Conservation (phyloP, 2,329 filamentous ascomycete genomes). For the Fusarium coicis region DNA sequence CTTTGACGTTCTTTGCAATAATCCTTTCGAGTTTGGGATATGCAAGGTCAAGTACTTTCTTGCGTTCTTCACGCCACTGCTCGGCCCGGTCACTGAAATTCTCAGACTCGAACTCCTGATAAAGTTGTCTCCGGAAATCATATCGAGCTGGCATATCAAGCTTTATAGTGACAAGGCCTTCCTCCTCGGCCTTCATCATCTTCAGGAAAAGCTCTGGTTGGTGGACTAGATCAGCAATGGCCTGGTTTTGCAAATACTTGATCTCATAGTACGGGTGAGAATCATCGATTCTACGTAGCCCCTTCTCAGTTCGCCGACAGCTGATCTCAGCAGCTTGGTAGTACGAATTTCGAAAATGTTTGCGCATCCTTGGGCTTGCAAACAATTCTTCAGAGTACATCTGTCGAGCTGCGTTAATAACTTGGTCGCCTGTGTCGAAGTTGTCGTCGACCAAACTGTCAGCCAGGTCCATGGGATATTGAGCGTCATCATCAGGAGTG, state of each 20-base stretch:
- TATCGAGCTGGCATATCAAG: slow-evolving; percentile 81
- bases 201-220: slow-evolving; percentile 92
- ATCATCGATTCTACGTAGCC: slow-evolving; percentile 91
- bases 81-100: slow-evolving; percentile 96
- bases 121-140: slow-evolving; percentile 80
- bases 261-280: slow-evolving; percentile 97
- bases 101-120: slow-evolving; percentile 89
- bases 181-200: slow-evolving; percentile 97
- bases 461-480: slow-evolving; percentile 86
- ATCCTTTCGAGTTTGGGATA: slow-evolving; percentile 83
- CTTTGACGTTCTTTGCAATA: slow-evolving; percentile 92
- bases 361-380: slow-evolving; percentile 88
- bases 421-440: slow-evolving; percentile 79
- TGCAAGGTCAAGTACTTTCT: slow-evolving; percentile 84
- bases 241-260: slow-evolving; percentile 93
- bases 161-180: slow-evolving; percentile 88
- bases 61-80: slow-evolving; percentile 90
- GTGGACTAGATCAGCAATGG: slow-evolving; percentile 81
- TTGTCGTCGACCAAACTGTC: slow-evolving; percentile 79
- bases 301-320: slow-evolving; percentile 92
- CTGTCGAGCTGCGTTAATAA: slow-evolving; percentile 81
- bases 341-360: slow-evolving; percentile 83
- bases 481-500: slow-evolving; percentile 84
- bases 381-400: slow-evolving; percentile 94
- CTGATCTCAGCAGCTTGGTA: slow-evolving; percentile 87